A percentile compares a stretch with the other conserved stretches of the same genome.
phyloP scores from a whole-genome alignment of 2,329 filamentous ascomycete species.

The Helotiales sp. region DNA sequence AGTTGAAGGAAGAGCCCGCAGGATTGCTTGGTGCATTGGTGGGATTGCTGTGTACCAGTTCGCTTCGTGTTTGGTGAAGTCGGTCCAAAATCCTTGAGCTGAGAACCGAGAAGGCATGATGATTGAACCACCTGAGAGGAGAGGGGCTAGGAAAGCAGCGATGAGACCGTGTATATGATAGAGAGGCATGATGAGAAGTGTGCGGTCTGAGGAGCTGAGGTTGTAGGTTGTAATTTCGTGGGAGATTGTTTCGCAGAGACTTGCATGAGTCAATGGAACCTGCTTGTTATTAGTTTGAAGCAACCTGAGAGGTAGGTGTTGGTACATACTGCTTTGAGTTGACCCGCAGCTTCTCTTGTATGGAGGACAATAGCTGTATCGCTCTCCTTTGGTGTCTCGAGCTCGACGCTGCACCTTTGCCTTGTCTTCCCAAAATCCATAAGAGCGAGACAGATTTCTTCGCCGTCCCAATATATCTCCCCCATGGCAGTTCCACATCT shows the following conservation, averaged over 20 bases:
- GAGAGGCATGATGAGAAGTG: conserved; percentile 84
- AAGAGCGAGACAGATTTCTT: conserved; percentile 73
- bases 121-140: conserved; percentile 73
- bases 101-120: conserved; percentile 79
- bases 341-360: conserved; percentile 80
- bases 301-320: not conserved
- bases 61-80: conserved; percentile 71
- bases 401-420: conserved; percentile 42
- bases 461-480: conserved; percentile 78
- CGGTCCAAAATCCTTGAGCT: conserved; percentile 76
- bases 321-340: conserved; percentile 64
- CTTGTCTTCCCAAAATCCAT: conserved; percentile 71
- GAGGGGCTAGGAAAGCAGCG: conserved; percentile 75
- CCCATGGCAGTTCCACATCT: conserved; percentile 80
- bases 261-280: conserved; percentile 78
- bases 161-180: conserved; percentile 88
- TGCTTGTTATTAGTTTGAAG: not conserved
- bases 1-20: conserved; percentile 67
- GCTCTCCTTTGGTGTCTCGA: conserved; percentile 64
- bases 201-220: conserved; percentile 69
- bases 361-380: conserved; percentile 80
- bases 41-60: conserved; percentile 92
- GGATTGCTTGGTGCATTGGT: conserved; percentile 84
- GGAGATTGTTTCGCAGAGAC: conserved; percentile 79
- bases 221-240: conserved; percentile 79